Percentiles rank a stretch among this genome's conserved stretches.
phyloP scores from a whole-genome alignment of 371 early-diverging fungal species.

The Zychaea mexicana region DNA sequence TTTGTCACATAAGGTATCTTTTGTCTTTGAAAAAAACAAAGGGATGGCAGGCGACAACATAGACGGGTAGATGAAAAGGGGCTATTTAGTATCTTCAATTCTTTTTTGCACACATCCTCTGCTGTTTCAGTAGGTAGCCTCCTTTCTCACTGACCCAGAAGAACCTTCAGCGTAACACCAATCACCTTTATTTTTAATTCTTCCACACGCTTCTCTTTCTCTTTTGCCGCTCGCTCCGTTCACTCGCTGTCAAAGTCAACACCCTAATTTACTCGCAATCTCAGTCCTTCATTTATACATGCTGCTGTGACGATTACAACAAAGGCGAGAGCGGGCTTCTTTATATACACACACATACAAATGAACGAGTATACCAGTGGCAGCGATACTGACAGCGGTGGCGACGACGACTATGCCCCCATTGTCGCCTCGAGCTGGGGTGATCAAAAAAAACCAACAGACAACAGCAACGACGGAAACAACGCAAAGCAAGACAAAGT shows the following conservation, averaged over 20 bases:
- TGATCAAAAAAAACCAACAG: conserved; percentile 7
- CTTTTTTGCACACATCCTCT: no score
- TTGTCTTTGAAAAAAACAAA: no score
- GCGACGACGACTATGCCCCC: conserved; percentile 24
- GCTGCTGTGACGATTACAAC: background rate
- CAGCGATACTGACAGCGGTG: background rate
- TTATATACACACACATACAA: background rate
- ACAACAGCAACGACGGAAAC: background rate
- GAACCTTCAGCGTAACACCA: no score
- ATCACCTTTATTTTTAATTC: no score
- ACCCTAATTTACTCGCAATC: no score
- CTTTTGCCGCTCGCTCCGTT: background rate
- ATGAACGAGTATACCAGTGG: conserved; percentile 4
- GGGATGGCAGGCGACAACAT: no score
- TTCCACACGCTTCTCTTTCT: background rate
- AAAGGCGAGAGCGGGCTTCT: background rate
- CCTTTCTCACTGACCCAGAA: no score
- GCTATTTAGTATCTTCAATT: no score
- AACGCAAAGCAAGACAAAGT: background rate
- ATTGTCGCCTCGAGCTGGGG: conserved; percentile 20
- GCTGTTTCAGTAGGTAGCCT: no score
- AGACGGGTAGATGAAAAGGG: no score
- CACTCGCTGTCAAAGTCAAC: background rate
- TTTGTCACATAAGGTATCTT: no score
- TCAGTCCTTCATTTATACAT: background rate